A percentile compares a stretch with the other conserved stretches of the same genome.
Evolutionary conservation across 257 asterid genomes (phyloP).

Genomic region (Nicotiana tabacum): DNA sequence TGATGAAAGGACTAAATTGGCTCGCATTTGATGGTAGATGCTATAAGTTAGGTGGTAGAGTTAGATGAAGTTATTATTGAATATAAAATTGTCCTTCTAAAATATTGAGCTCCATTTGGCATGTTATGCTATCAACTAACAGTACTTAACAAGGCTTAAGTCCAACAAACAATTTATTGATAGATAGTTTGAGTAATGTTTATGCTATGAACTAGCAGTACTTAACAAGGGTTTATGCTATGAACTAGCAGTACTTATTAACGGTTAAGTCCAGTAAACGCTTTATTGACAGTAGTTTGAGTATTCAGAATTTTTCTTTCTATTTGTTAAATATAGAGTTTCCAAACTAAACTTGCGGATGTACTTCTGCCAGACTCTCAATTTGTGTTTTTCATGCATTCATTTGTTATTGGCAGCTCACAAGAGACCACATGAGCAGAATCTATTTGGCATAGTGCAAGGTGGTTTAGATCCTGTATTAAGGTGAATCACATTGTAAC

Average conservation of each 20-base stretch:
- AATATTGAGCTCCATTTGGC: not conserved
- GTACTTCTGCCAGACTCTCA: not conserved
- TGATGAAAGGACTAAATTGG: not conserved
- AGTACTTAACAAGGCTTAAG: not conserved
- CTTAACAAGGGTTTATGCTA: not conserved
- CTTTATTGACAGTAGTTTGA: not conserved
- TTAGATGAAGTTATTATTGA: not conserved
- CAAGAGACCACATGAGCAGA: conserved; percentile 86
- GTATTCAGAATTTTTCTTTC: not conserved
- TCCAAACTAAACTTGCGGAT: not conserved
- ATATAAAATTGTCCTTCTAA: not conserved
- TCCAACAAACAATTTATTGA: not conserved
- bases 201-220: not conserved
- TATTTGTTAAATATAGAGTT: not conserved
- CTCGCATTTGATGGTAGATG: not conserved
- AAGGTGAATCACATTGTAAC: conserved; percentile 43
- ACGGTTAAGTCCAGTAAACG: not conserved
- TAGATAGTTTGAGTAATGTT: not conserved
- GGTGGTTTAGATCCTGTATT: conserved; percentile 97
- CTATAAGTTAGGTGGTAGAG: not conserved
- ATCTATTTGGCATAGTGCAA: conserved; percentile 96
- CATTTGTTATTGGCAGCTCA: conserved; percentile 61
- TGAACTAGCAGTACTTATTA: not conserved
- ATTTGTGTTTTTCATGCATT: not conserved
- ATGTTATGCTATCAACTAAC: not conserved